phyloP scores from a whole-genome alignment of 1,284 basidiomycete genomes.

The Malassezia caprae region DNA sequence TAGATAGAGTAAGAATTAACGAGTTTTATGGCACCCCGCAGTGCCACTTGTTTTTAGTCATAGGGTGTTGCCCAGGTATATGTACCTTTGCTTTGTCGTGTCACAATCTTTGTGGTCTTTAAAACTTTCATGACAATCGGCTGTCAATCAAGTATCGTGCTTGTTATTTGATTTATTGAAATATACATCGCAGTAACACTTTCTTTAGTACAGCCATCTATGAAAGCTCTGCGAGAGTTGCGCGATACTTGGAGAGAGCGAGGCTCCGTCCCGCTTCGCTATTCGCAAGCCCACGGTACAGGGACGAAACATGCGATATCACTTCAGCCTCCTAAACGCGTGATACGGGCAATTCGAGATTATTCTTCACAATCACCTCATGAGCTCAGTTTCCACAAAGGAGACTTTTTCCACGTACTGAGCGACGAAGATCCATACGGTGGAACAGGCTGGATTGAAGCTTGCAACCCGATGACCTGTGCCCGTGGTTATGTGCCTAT shows the following conservation, averaged over 20 bases:
- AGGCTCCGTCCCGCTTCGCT: conserved; percentile 13
- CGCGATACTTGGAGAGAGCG: conserved; percentile 39
- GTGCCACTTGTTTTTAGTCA: neutral
- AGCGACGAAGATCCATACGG: conserved; percentile 56
- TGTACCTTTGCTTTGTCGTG: neutral
- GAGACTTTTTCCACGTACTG: conserved; percentile 95
- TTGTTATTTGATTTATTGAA: neutral
- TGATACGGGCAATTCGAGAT: conserved; percentile 71
- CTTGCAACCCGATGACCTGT: conserved; percentile 67
- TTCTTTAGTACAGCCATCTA: conserved; percentile 5
- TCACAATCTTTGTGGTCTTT: neutral
- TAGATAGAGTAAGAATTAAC: neutral
- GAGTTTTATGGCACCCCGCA: neutral
- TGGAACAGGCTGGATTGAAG: conserved; percentile 50
- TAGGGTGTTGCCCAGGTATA: neutral
- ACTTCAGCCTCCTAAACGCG: conserved; percentile 71
- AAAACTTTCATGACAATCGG: neutral
- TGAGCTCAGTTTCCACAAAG: conserved; percentile 80
- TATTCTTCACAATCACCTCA: conserved; percentile 68
- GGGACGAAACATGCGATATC: conserved; percentile 23
- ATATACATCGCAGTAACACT: neutral
- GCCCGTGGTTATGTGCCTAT: conserved; percentile 85
- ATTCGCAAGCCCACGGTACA: conserved; percentile 19
- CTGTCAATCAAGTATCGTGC: neutral
- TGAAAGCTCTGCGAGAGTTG: conserved; percentile 45